These are phyloP conservation scores for Actinidia polygama DNA, from an alignment of 179 eudicot genomes.

Conservation along the genomic window DNA sequence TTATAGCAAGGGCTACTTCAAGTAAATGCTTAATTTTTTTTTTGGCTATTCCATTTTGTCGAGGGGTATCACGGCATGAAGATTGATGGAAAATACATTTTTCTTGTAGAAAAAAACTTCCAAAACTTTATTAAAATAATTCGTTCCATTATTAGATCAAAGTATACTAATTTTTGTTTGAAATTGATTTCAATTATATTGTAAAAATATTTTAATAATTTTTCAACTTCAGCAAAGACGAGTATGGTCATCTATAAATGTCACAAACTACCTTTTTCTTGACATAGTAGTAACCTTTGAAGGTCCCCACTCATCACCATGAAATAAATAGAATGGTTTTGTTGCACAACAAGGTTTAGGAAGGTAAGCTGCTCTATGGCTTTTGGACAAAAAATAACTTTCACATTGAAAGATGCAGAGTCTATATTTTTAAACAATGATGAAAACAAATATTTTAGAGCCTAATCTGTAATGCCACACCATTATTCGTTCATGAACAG, in stretches of 20 bases:
- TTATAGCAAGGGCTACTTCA: background rate
- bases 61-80: too few species aligned
- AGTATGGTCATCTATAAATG: background rate
- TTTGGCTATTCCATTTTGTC: too few species aligned
- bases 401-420: background rate
- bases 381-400: background rate
- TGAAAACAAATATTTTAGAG: too few species aligned
- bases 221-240: background rate
- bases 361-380: background rate
- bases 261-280: background rate
- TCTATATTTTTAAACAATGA: too few species aligned
- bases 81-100: background rate
- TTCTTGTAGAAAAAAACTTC: background rate
- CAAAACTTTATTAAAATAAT: background rate
- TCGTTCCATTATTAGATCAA: background rate
- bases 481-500: too few species aligned
- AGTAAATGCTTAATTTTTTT: background rate
- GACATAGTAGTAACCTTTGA: background rate
- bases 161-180: background rate
- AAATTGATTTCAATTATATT: background rate
- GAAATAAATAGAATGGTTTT: background rate
- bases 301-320: background rate
- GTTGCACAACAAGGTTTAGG: background rate
- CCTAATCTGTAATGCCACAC: too few species aligned
- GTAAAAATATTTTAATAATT: background rate